Evolutionary conservation across 805 yeast genomes (phyloP).

Genomic region (Brettanomyces bruxellensis): DNA sequence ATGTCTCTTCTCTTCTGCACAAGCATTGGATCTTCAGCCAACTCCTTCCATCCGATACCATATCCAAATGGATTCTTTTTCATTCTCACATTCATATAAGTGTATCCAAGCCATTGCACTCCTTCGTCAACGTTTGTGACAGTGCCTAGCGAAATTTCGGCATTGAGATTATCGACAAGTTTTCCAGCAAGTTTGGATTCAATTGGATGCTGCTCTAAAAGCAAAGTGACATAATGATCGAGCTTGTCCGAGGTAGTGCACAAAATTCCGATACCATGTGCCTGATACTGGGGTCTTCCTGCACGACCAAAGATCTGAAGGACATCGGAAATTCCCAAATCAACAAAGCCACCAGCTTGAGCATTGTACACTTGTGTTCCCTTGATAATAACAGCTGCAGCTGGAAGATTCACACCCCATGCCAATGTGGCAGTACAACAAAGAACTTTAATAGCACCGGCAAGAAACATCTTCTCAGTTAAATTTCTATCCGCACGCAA

Average conservation of each 20-base stretch:
- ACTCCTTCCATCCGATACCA: conserved; percentile 82
- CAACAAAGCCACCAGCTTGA: conserved; percentile 88
- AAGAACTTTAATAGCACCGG: conserved; percentile 80
- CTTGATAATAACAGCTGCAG: conserved; percentile 92
- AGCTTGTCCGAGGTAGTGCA: conserved; percentile 75
- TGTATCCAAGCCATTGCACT: conserved; percentile 95
- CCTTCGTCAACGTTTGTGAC: conserved; percentile 94
- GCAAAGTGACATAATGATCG: conserved; percentile 80
- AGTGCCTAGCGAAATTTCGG: conserved; percentile 92
- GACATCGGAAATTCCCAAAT: conserved; percentile 91
- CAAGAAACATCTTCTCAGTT: conserved; percentile 77
- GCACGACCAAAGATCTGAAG: conserved; percentile 99
- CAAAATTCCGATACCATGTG: conserved; percentile 84
- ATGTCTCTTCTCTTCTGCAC: conserved; percentile 65
- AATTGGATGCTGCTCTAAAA: conserved; percentile 93
- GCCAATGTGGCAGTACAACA: conserved; percentile 97
- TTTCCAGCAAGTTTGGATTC: conserved; percentile 76
- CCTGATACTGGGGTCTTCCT: conserved; percentile 95
- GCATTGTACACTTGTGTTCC: conserved; percentile 96
- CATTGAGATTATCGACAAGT: conserved; percentile 86
- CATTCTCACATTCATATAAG: conserved; percentile 92
- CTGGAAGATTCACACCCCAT: conserved; percentile 99
- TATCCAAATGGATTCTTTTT: conserved; percentile 86
- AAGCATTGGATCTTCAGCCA: conserved; percentile 74
- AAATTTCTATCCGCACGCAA: conserved; percentile 80